Percentiles rank a stretch among this genome's conserved stretches.
Conservation (phyloP, 805 yeast genomes). For the Metschnikowia sp. region DNA sequence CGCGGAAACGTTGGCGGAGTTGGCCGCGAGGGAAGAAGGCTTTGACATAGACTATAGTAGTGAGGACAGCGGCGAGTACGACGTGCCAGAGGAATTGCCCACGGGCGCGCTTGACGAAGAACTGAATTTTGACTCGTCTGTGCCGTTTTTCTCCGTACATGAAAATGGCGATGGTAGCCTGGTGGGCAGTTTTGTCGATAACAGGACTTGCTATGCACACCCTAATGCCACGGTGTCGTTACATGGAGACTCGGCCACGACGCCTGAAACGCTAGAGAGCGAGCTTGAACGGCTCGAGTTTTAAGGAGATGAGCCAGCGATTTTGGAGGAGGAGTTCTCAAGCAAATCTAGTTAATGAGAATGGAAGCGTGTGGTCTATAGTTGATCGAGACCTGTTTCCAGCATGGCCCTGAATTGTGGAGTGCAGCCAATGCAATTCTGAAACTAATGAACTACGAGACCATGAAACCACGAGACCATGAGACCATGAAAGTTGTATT, state of each 20-base stretch:
- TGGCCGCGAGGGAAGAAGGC: conserved; percentile 20
- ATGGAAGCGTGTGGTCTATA: no score
- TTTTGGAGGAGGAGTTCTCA: no score
- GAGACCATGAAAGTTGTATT: no score
- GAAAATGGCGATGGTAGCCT: conserved; percentile 34
- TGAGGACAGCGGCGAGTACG: conserved; percentile 20
- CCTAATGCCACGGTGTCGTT: conserved; percentile 37
- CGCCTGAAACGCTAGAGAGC: conserved; percentile 11
- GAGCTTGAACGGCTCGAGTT: conserved; percentile 10
- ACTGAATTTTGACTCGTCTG: conserved; percentile 21
- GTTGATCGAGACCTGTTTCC: no score
- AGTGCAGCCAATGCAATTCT: no score
- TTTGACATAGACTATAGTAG: conserved; percentile 35
- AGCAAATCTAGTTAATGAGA: no score
- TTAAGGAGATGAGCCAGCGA: no score
- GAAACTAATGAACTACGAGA: no score
- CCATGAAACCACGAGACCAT: no score
- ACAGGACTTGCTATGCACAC: conserved; percentile 41
- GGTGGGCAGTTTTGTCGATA: conserved; percentile 26
- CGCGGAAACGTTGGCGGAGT: conserved; percentile 11
- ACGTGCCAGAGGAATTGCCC: conserved; percentile 5
- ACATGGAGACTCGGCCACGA: conserved; percentile 10
- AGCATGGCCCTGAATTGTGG: no score
- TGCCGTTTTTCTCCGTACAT: conserved; percentile 27
- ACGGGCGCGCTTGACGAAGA: conserved; percentile 17